Evolutionary conservation across 2,329 filamentous ascomycete genomes (phyloP).

Genomic region (Coniosporium tulheliwenetii): DNA sequence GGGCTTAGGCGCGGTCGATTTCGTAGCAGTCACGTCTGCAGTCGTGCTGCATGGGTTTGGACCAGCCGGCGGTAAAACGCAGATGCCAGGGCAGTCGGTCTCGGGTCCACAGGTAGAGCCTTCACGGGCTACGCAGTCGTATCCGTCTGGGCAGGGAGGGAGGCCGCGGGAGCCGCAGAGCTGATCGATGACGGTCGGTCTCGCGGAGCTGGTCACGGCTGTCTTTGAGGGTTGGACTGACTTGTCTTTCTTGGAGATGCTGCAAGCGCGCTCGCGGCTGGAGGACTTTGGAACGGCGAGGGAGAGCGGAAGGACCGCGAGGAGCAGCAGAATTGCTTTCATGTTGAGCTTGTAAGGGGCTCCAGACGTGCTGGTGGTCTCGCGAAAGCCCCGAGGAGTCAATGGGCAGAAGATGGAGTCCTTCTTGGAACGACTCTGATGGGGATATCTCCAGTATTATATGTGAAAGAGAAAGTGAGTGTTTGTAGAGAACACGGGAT

Average conservation of each 20-base stretch:
- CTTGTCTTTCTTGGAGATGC: background rate
- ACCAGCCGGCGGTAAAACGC: background rate
- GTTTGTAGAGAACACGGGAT: too few relatives aligned
- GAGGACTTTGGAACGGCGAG: background rate
- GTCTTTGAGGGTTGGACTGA: background rate
- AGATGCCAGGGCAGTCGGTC: background rate
- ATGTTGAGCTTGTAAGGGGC: background rate
- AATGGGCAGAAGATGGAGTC: too few relatives aligned
- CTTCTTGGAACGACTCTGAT: too few relatives aligned
- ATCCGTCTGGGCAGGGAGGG: background rate
- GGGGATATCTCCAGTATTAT: too few relatives aligned
- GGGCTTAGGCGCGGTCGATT: background rate
- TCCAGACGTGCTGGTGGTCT: too few relatives aligned
- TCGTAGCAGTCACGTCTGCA: too few relatives aligned
- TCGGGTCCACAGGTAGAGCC: background rate
- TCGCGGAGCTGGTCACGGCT: background rate
- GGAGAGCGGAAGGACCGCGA: background rate
- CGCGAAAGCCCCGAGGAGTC: too few relatives aligned
- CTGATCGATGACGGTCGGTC: background rate
- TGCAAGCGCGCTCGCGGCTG: background rate
- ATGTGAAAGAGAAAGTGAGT: too few relatives aligned
- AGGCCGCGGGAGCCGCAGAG: background rate
- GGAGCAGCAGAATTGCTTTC: background rate
- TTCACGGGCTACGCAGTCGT: background rate
- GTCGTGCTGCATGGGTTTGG: too few relatives aligned